These are phyloP conservation scores for Podospora pseudoanserina DNA, from an alignment of 495 filamentous ascomycete species.

Conservation along the genomic window DNA sequence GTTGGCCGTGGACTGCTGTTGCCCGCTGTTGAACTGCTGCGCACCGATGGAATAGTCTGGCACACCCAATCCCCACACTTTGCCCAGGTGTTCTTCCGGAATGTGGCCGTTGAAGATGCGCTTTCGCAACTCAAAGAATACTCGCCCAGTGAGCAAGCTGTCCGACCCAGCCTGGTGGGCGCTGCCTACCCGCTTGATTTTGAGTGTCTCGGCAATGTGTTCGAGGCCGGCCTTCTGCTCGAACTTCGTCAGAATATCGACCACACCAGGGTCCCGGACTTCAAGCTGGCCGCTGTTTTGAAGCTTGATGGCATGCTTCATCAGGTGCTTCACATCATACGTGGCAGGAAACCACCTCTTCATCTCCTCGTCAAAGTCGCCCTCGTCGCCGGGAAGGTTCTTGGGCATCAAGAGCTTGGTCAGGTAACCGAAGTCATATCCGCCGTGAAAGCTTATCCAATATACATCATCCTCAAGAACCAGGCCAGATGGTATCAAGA, in stretches of 20 bases:
- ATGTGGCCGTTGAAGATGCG: constrained; percentile 81
- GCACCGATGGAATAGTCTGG: constrained; percentile 52
- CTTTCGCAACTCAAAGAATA: constrained; percentile 85
- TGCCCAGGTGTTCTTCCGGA: constrained; percentile 68
- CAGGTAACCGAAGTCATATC: constrained; percentile 96
- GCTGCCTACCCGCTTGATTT: constrained; percentile 76
- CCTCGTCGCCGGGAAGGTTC: constrained; percentile 79
- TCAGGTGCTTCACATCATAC: constrained; percentile 95
- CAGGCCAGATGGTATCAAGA: constrained; percentile 86
- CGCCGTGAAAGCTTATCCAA: constrained; percentile 98
- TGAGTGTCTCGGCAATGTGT: constrained; percentile 88
- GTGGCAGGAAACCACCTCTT: constrained; percentile 87
- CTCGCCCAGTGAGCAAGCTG: constrained; percentile 84
- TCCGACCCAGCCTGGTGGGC: constrained; percentile 91
- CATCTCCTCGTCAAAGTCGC: constrained; percentile 77
- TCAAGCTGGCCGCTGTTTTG: constrained; percentile 66
- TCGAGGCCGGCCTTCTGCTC: constrained; percentile 86
- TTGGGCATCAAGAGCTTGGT: constrained; percentile 84
- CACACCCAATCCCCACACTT: constrained; percentile 77
- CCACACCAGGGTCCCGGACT: constrained; percentile 58
- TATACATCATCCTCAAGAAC: constrained; percentile 83
- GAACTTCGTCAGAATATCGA: constrained; percentile 70
- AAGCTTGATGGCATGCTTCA: constrained; percentile 63
- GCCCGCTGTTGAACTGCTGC: constrained; percentile 35
- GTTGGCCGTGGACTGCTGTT: constrained; percentile 19